Base-by-base conservation (phyloP, 345 rosid species). In the Linum usitatissimum region DNA sequence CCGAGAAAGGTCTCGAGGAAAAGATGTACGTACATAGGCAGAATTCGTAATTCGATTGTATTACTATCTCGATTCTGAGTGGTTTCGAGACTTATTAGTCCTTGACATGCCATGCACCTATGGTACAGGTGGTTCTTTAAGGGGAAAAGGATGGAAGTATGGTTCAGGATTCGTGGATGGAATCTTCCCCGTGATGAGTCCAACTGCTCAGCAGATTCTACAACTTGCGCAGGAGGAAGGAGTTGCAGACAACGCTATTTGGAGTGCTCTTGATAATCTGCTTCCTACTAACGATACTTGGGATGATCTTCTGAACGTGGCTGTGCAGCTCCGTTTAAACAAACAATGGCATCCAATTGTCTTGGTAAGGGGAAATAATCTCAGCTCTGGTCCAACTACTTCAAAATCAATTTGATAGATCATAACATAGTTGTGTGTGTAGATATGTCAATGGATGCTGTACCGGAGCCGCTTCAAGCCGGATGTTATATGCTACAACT, bases 161-260 rank as follows among this genome's bases (percentile, higher is more conserved):
- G 96, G 96, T 28, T 91, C 98, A 9, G 96, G 96, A 3, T 91
- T 91, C 66, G 98, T 88, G 0, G 96, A 91, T 79, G 96, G 96
- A 54, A 79, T 91, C 18, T 91, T 91, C 76, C 96, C 96, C 3
- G 98, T 91, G 30, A 61, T 88, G 63, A 85, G 95, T 61, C 90
- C 96, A 57, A 67, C 70, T 70, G 92, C 96, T 71, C 92, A 80
- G 75, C 79, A 81, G 66, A 81, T 91, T 66, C 75, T 85, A 45
- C 67, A 68, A 20, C 86, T 88, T 48, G 68, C 81, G 7, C 84
- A 71, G 49, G 73, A 64, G 66, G 85, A 86, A 69, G 85, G 83
- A 69, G 71, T 65, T 49, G 86, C 85, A 74, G 67, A 77, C 30
- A 64, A 68, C 18, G 75, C 20, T 62, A 73, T 83, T 64, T 68